Evolutionary conservation across 176 grass and related monocot genomes (phyloP), one percentile per base, ranked within the genome.

Genomic region (Lolium perenne): DNA sequence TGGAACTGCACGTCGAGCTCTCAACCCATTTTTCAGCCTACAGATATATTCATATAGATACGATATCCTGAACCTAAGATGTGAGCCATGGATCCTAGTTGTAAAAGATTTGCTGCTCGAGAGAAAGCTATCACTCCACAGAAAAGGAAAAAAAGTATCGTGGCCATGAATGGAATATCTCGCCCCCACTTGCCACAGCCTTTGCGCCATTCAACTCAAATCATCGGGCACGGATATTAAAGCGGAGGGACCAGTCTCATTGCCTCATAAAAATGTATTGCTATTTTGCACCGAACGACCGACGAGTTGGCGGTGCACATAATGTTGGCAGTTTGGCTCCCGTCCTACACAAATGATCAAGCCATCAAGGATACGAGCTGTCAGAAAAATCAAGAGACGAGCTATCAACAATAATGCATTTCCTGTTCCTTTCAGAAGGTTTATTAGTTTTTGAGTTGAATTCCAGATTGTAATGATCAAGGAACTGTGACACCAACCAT

Each of bases 211-310:
- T 53, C 63, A 70, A 3, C 63, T 68, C 29, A 35, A 23, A 77
- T 25, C 25, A 66, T 53, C 25, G 17, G 45, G 59, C 83, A 77
- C 29, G 13, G 4, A 77, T 77, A 55, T 85, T 66, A 66, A 85
- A 76, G 70, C 40, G 41, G 45, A 81, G 43, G 45, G 65, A 81
- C 32, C 60, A 78, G 43, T 32, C 51, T 8, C 17, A 40, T 0
- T 50, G 7, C 71, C 45, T 17, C 71, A 21, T 17, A 16, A 10
- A 50, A 50, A 50, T 49, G 12, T 50, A 49, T 74, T 15, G n/a
- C 22, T 15, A n/a, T 22, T 74, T 74, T 23, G 71, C 21, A 74
- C 43, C 71, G 0, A 49, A 74, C 17, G 29, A 69, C 16, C 3
- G 16, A 69, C 65, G 10, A 20, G 64, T 17, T 68, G 64, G 6